Percentiles rank a stretch among this genome's conserved stretches.
Conservation (phyloP, 1,139 yeast genomes). For the Pichia sp. region DNA sequence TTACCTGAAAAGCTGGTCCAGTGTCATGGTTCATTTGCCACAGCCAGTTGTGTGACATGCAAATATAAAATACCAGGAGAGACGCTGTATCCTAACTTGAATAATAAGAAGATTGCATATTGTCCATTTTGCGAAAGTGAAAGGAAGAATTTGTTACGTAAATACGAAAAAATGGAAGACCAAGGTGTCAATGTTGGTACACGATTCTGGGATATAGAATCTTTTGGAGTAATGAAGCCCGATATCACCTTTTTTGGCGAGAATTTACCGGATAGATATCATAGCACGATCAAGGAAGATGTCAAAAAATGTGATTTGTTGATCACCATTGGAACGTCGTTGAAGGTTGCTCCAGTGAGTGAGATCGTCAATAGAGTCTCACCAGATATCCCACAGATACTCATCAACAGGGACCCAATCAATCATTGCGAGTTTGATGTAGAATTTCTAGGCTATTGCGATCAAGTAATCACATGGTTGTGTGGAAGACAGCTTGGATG, state of each 20-base stretch:
- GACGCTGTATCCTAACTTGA: conserved; percentile 53
- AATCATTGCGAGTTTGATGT: conserved; percentile 76
- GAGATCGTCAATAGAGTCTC: conserved; percentile 77
- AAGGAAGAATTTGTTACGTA: conserved; percentile 29
- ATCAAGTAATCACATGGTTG: conserved; percentile 70
- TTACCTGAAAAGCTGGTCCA: conserved; percentile 66
- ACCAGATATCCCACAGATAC: conserved; percentile 68
- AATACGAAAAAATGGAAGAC: conserved; percentile 25
- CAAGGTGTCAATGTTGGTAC: conserved; percentile 25
- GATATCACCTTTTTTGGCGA: conserved; percentile 96
- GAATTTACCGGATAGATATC: conserved; percentile 68
- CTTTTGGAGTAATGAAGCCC: conserved; percentile 90
- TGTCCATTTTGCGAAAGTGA: conserved; percentile 61
- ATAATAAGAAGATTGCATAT: conserved; percentile 54
- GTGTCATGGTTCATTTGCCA: conserved; percentile 95
- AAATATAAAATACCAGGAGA: conserved; percentile 62
- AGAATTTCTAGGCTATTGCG: conserved; percentile 77
- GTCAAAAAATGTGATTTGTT: conserved; percentile 68
- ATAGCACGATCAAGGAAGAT: conserved; percentile 52
- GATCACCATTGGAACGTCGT: conserved; percentile 86
- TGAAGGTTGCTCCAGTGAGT: conserved; percentile 95
- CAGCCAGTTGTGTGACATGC: conserved; percentile 84
- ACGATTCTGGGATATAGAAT: conserved; percentile 28
- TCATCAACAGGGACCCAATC: conserved; percentile 78
- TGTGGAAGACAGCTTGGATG: conserved; percentile 52